Evolutionary conservation across 306 rosid genomes (phyloP).

Genomic region (Quercus gilva): DNA sequence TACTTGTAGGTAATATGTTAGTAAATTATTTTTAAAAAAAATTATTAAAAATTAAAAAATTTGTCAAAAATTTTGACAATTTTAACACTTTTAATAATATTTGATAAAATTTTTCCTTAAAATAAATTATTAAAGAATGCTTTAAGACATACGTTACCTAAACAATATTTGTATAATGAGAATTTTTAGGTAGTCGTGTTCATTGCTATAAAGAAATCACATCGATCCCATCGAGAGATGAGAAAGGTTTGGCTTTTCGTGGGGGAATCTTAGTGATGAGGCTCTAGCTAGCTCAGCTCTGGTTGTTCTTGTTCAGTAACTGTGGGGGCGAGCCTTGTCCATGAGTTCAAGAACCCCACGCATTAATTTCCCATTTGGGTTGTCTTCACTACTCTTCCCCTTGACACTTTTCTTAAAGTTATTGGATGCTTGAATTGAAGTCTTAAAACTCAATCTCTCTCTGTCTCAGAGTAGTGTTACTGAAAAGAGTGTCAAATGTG

Average conservation of each 20-base stretch:
- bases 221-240: slow-evolving; percentile 20
- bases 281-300: slow-evolving; percentile 19
- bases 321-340: slow-evolving; percentile 18
- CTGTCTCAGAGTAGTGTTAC: not conserved
- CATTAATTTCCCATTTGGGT: slow-evolving; percentile 12
- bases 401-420: not conserved
- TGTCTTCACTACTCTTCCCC: not conserved
- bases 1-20: too few species aligned
- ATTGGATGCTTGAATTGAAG: not conserved
- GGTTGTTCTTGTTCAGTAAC: not conserved
- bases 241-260: slow-evolving; percentile 25
- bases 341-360: slow-evolving; percentile 15
- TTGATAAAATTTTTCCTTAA: too few species aligned
- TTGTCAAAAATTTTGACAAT: too few species aligned
- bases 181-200: slow-evolving; percentile 41
- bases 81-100: too few species aligned
- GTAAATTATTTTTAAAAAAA: too few species aligned
- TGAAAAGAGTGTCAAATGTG: not conserved
- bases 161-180: slow-evolving; percentile 2
- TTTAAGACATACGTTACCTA: fast-evolving
- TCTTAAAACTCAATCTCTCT: not conserved
- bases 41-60: fast-evolving
- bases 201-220: slow-evolving; percentile 34
- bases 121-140: too few species aligned
- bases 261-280: slow-evolving; percentile 25